Base-by-base conservation (phyloP, 345 rosid genomes). In the Crucihimalaya himalaica region DNA sequence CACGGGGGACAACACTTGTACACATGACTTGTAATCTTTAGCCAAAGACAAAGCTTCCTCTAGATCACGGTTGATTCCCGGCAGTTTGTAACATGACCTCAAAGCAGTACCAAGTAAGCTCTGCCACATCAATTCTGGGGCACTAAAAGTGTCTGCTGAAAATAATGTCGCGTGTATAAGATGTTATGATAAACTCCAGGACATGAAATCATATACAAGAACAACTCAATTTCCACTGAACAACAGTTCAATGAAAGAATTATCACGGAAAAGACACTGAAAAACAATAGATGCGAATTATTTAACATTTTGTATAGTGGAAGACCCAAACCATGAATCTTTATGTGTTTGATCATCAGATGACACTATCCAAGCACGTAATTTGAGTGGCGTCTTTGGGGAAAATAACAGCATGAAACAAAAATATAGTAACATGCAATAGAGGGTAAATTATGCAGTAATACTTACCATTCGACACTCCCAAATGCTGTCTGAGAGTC, bases 31-130 rank as follows among this genome's bases (percentile, higher is more conserved):
- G 83, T 83, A 84, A 60, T 80, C 81, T 76, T 83, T 81, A 43
- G 91, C 93, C 69, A 86, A 78, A 73, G 71, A 79, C 77, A 92
- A 37, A 61, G 90, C 75, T 77, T 86, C 89, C 55, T 73, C 72
- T 2, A 81, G 64, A 75, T 83, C 93, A 65, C 66, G 56, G 35
- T 73, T 84, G 68, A 51, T 40, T 14, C 80, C 62, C 19, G 50
- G 69, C 42, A 50, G 40, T 72, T 78, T 85, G 80, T 64, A 52
- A 82, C 75, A 77, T 53, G 93, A 86, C 79, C 81, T 68, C 72
- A 95, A 74, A 76, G 91, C 81, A 82, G 87, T 81, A 70, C 92
- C 97, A 60, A 87, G 53, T 52, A 95, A 80, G 81, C 89, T 83
- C 79, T 87, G 86, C 97, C 96, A 92, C 71, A 71, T 79, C 73